phyloP scores from a whole-genome alignment of 139 green algal genomes.

The Zygnema circumcarinatum region DNA sequence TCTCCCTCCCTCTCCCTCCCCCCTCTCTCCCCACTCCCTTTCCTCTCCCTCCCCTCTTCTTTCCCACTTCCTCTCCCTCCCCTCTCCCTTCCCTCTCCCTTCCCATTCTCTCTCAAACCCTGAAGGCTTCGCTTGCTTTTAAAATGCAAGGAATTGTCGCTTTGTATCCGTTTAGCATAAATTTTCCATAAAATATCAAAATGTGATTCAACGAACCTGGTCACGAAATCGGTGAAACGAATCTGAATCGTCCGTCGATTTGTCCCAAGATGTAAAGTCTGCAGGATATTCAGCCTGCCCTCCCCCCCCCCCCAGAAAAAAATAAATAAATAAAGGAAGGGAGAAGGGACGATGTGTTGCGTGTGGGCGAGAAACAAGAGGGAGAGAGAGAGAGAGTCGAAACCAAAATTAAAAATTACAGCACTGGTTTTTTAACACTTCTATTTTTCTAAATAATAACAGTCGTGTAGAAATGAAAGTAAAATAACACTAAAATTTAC shows the following conservation, averaged over 20 bases:
- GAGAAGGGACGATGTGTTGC: no score
- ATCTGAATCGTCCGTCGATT: slow-evolving; percentile 69
- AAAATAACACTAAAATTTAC: no score
- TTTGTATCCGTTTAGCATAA: background rate
- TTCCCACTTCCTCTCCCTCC: background rate
- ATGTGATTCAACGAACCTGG: slow-evolving; percentile 50
- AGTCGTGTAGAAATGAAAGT: no score
- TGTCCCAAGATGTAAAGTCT: slow-evolving; percentile 63
- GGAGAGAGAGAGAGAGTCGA: no score
- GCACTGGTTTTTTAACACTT: no score
- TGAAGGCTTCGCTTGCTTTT: background rate
- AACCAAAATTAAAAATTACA: no score
- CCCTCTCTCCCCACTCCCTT: background rate
- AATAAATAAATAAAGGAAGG: no score
- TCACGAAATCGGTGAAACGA: slow-evolving; percentile 67
- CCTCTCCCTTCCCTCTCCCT: background rate
- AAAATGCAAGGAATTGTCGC: background rate
- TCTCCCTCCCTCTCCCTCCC: background rate
- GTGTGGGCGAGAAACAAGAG: no score
- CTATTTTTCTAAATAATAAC: no score
- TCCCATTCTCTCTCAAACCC: background rate
- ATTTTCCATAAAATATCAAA: slow-evolving; percentile 6
- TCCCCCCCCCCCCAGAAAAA: background rate
- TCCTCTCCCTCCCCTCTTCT: background rate
- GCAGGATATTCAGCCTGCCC: slow-evolving; percentile 62